These are phyloP conservation scores for Globisporangium solare DNA, from an alignment of 352 stramenopile genomes.

Conservation along the genomic window DNA sequence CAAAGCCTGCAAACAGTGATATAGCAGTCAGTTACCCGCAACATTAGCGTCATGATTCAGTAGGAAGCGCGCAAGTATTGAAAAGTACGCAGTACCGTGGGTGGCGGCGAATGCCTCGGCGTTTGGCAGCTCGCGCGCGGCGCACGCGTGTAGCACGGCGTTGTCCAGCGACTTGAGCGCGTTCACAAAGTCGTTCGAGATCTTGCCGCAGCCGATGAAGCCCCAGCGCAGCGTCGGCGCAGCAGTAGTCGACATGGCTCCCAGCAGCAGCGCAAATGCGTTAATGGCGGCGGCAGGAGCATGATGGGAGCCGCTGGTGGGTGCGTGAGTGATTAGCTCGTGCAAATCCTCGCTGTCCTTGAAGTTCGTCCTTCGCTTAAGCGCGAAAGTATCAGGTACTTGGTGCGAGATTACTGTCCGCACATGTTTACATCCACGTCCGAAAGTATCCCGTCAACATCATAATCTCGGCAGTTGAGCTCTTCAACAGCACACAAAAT, in stretches of 20 bases:
- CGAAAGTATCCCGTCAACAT: no score
- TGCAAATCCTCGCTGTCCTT: no score
- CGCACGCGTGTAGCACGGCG: slow-evolving; percentile 33
- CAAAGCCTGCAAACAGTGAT: slow-evolving; percentile 28
- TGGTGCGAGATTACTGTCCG: no score
- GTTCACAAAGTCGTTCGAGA: slow-evolving; percentile 42
- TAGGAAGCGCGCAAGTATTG: not conserved
- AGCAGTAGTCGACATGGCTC: not conserved
- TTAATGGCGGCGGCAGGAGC: no score
- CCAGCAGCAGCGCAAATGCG: no score
- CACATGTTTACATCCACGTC: no score
- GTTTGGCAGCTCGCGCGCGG: slow-evolving; percentile 29
- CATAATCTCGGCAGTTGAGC: no score
- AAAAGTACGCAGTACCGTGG: slow-evolving; percentile 15
- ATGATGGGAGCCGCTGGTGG: no score
- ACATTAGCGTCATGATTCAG: slow-evolving; percentile 1
- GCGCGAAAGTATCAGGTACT: no score
- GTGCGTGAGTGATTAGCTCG: no score
- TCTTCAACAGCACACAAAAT: no score
- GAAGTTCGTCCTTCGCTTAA: no score
- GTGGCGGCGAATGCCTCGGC: slow-evolving; percentile 31
- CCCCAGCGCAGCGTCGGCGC: slow-evolving; percentile 29
- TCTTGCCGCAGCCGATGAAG: slow-evolving; percentile 50
- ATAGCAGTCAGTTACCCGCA: not conserved
- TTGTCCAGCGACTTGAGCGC: slow-evolving; percentile 28